Evolutionary conservation across 352 stramenopile genomes (phyloP).

Genomic region (Phytophthora cryptogea): DNA sequence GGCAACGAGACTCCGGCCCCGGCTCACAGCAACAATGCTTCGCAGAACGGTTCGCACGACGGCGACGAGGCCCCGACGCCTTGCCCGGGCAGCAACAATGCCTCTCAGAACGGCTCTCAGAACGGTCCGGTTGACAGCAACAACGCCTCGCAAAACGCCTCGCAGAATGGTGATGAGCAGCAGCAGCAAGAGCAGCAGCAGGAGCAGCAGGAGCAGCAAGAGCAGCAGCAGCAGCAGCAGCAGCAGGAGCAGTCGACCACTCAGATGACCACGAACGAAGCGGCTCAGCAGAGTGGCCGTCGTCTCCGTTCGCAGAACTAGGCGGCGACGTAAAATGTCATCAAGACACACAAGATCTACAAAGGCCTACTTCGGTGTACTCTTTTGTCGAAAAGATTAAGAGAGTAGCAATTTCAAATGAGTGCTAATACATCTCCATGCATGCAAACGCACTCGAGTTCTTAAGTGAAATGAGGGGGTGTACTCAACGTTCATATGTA

Average conservation of each 20-base stretch:
- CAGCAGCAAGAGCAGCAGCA: background rate
- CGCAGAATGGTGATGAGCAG: constrained; percentile 8
- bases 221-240: background rate
- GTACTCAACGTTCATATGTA: too few relatives aligned
- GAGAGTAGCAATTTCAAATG: constrained; percentile 16
- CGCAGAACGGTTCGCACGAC: background rate
- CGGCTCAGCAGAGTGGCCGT: constrained; percentile 31
- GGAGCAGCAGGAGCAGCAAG: too few relatives aligned
- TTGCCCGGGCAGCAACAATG: constrained; percentile 13
- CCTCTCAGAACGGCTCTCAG: background rate
- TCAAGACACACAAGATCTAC: constrained; percentile 18
- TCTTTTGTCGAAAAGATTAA: constrained; percentile 14
- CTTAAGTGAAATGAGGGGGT: too few relatives aligned
- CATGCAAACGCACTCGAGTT: too few relatives aligned
- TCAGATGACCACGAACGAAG: constrained; percentile 23
- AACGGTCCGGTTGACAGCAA: constrained; percentile 1
- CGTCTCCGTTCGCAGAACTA: constrained; percentile 35
- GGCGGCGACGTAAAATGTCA: constrained; percentile 13
- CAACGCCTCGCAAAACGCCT: constrained; percentile 12
- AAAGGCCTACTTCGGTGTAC: constrained; percentile 6
- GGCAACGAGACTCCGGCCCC: constrained; percentile 10
- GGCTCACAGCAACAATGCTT: constrained; percentile 3
- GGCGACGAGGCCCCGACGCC: constrained; percentile 1
- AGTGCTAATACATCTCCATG: constrained; percentile 17
- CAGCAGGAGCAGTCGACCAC: constrained; percentile 12